Percentiles rank a stretch among this genome's conserved stretches.
Evolutionary conservation across 768 basidiomycete genomes (phyloP).

Genomic region (Mycena galericulata): DNA sequence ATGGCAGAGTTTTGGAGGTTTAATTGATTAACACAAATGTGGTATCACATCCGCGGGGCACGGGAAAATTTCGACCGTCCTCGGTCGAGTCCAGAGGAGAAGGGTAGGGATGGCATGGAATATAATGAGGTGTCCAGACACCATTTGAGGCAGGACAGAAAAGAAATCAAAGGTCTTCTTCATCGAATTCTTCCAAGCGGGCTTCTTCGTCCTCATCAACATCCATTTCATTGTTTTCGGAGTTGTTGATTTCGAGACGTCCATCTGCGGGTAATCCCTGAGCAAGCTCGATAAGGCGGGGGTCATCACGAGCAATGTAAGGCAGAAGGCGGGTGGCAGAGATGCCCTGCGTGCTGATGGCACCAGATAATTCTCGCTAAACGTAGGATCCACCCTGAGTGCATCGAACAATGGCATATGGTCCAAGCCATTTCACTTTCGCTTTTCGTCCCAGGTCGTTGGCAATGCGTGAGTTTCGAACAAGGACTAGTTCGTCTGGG

Average conservation of each 20-base stretch:
- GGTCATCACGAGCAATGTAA: background rate
- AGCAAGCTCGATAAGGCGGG: background rate
- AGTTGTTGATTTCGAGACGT: background rate
- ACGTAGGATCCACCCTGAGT: conserved; percentile 12
- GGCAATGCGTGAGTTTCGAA: background rate
- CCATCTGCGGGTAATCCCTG: background rate
- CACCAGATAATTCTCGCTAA: conserved; percentile 8
- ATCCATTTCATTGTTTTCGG: too few relatives aligned
- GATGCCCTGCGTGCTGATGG: conserved; percentile 10
- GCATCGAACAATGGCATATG: conserved; percentile 10
- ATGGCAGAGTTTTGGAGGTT: too few relatives aligned
- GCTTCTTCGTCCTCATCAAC: too few relatives aligned
- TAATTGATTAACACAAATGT: too few relatives aligned
- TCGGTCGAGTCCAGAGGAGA: background rate
- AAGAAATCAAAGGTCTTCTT: too few relatives aligned
- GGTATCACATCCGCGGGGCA: conserved; percentile 4
- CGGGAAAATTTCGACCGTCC: conserved; percentile 11
- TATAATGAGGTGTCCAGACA: too few relatives aligned
- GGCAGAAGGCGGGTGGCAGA: background rate
- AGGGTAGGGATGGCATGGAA: too few relatives aligned
- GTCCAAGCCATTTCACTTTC: conserved; percentile 3
- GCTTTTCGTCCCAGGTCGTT: background rate
- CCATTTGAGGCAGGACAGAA: too few relatives aligned
- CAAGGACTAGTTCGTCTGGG: background rate
- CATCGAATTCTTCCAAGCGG: too few relatives aligned